Percentiles rank a stretch among this genome's conserved stretches.
These are phyloP conservation scores for Aegilops longissima DNA, from an alignment of 176 grass and related monocot genomes.

Conservation along the genomic window DNA sequence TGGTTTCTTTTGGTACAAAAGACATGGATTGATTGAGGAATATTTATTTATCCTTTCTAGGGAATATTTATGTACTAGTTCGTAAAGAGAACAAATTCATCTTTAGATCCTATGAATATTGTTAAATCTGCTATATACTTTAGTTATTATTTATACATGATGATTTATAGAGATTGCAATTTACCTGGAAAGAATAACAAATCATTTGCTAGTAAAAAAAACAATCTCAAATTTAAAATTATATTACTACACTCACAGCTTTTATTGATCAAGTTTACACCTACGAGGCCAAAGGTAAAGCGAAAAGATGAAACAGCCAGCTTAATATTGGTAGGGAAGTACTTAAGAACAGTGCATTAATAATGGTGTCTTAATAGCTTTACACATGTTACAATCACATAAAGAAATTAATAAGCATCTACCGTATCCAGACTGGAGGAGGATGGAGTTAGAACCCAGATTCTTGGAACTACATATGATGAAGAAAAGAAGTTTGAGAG, in stretches of 20 bases:
- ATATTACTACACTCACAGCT: slow-evolving; percentile 57
- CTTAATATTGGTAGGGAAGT: no score
- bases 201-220: neutral
- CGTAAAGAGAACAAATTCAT: neutral
- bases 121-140: slow-evolving; percentile 17
- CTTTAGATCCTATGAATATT: slow-evolving; percentile 21
- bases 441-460: no score
- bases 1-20: slow-evolving; percentile 97
- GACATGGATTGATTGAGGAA: slow-evolving; percentile 55
- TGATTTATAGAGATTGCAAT: slow-evolving; percentile 19
- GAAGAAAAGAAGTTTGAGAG: no score
- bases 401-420: no score
- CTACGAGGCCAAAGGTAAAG: slow-evolving; percentile 78
- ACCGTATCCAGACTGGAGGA: no score
- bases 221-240: no score
- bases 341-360: no score
- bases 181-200: neutral
- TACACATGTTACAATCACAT: no score
- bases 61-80: slow-evolving; percentile 9
- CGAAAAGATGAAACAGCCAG: no score
- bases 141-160: neutral
- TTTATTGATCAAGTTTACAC: slow-evolving; percentile 92
- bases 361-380: no score
- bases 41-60: neutral
- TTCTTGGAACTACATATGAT: no score